Evolutionary conservation across 495 filamentous ascomycete species (phyloP), one percentile per base, ranked within the genome.

Genomic region (Trichoderma orchidacearum): DNA sequence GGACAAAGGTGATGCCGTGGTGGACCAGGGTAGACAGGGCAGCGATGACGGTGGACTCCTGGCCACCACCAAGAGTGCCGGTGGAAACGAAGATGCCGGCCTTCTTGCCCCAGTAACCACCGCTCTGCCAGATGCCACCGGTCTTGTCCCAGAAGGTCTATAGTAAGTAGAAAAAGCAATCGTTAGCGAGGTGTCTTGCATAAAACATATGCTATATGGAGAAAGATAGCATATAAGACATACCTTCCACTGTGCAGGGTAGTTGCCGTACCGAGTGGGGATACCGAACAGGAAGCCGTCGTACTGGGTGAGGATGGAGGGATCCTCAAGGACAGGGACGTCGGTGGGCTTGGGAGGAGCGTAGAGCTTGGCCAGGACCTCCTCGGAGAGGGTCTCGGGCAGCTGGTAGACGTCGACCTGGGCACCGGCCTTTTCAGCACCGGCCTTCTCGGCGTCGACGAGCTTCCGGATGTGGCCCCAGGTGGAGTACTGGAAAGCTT

Each of bases 261-360:
- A 95, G 82, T 95, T 99, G 69, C 93, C 93, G 75, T 87, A 99
- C 56, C 93, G 85, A n/a, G 93, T 99, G 30, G 93, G 93, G 71
- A 99, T 90, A 63, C 94, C 94, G 60, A 99, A 80, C 34, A 99
- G 84, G 72, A 99, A 84, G 66, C 77, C 93, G 66, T 97, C 90
- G 75, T 93, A 96, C 56, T 80, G 57, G 59, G 81, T 76, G n/a
- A 96, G 82, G 12, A 69, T 75, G 5, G 75, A 66, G 23, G 89
- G 83, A 65, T 85, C 81, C 7, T 64, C 58, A 63, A 85, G 72
- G 54, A 84, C 66, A 31, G 89, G 83, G 70, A 89, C 75, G 66
- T 78, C 75, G 51, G 76, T 63, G 55, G 76, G 64, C 78, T 96
- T 93, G 60, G 83, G 68, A 5, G 91, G 86, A 45, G 93, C 92